Evolutionary conservation across 2,329 filamentous ascomycete genomes (phyloP).

Genomic region (Cladophialophora exuberans): DNA sequence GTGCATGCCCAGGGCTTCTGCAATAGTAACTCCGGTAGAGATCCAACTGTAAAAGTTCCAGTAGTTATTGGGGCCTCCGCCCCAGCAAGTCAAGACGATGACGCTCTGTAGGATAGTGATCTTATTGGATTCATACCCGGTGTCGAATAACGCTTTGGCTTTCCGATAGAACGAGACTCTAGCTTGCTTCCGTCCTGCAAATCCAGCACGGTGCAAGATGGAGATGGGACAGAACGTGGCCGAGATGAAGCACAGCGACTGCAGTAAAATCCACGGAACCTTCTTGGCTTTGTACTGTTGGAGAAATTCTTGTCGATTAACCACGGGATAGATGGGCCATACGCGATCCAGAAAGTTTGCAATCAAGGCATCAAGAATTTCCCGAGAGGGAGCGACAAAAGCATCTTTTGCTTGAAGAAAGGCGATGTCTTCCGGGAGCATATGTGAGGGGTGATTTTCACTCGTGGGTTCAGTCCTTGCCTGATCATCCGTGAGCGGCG

Average conservation of each 20-base stretch:
- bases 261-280: constrained; percentile 17
- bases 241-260: constrained; percentile 12
- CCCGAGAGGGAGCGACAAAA: constrained; percentile 7
- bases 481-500: constrained; percentile 12
- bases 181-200: constrained; percentile 13
- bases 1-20: constrained; percentile 17
- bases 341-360: constrained; percentile 13
- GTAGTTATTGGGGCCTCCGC: constrained; percentile 12
- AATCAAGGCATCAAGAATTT: constrained; percentile 10
- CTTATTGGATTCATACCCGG: constrained; percentile 17
- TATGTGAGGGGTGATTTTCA: constrained; percentile 14
- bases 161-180: constrained; percentile 12
- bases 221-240: constrained; percentile 13
- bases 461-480: constrained; percentile 10
- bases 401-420: constrained; percentile 15
- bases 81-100: constrained; percentile 13
- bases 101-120: constrained; percentile 18
- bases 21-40: constrained; percentile 16
- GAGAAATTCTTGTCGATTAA: constrained; percentile 11
- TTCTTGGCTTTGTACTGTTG: constrained; percentile 15
- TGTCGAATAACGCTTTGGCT: constrained; percentile 14
- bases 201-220: constrained; percentile 12
- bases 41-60: constrained; percentile 20
- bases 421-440: constrained; percentile 11
- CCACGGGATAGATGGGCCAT: constrained; percentile 18